Evolutionary conservation across 148 eudicot species (phyloP).

Genomic region (Rhododendron williamsianum): DNA sequence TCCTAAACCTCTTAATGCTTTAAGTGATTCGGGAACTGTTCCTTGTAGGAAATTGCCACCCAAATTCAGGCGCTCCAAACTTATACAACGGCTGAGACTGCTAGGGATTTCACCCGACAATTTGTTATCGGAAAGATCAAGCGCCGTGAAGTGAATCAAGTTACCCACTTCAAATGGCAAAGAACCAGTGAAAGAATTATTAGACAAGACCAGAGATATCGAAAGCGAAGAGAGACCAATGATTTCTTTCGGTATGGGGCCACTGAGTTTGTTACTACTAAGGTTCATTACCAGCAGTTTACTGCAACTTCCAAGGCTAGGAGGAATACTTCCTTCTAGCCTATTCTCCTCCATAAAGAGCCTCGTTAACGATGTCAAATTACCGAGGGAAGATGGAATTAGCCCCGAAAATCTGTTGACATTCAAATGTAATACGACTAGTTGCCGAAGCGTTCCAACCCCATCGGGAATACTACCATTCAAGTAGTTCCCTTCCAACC

Average conservation of each 20-base stretch:
- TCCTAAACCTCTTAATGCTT: constrained; percentile 17
- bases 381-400: no score
- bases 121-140: constrained; percentile 25
- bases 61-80: constrained; percentile 16
- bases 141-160: constrained; percentile 12
- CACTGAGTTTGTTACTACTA: constrained; percentile 24
- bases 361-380: not conserved
- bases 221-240: constrained; percentile 20
- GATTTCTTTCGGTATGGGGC: constrained; percentile 23
- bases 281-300: constrained; percentile 17
- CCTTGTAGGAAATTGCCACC: constrained; percentile 27
- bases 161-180: constrained; percentile 27
- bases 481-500: no score
- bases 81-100: constrained; percentile 19
- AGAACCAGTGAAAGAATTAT: constrained; percentile 25
- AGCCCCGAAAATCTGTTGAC: no score
- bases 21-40: constrained; percentile 21
- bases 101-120: constrained; percentile 35
- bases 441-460: no score
- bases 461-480: no score
- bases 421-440: no score
- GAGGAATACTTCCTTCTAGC: constrained; percentile 20
- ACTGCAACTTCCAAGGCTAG: constrained; percentile 25
- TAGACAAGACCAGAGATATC: constrained; percentile 5
- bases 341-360: constrained; percentile 13